Percentiles rank a stretch among this genome's conserved stretches.
These are phyloP conservation scores for Vicia faba DNA, from an alignment of 306 rosid genomes.

Conservation along the genomic window DNA sequence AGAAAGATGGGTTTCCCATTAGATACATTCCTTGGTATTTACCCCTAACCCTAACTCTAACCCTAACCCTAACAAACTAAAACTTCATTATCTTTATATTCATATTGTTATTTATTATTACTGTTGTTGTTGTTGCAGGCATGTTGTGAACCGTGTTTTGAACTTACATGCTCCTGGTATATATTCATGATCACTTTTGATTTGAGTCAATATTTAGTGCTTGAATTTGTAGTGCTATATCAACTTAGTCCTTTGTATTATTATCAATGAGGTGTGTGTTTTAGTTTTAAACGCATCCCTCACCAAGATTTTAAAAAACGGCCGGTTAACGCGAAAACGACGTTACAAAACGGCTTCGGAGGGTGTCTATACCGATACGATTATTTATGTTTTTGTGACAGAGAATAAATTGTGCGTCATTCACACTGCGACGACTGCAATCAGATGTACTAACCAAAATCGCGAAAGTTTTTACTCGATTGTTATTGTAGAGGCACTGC, in stretches of 20 bases:
- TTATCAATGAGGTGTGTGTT: neutral
- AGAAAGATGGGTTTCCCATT: slow-evolving; percentile 52
- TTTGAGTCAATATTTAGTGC: no score
- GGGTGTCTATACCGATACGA: no score
- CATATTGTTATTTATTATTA: neutral
- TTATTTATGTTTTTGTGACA: no score
- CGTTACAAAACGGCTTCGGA: no score
- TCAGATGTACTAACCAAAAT: no score
- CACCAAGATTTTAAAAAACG: no score
- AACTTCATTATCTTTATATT: neutral
- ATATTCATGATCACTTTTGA: neutral
- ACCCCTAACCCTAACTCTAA: neutral
- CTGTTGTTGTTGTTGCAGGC: slow-evolving; percentile 48
- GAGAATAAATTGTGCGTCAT: no score
- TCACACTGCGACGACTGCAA: no score
- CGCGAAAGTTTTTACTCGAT: no score
- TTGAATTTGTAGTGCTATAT: neutral
- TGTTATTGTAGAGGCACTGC: no score
- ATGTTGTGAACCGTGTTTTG: slow-evolving; percentile 69
- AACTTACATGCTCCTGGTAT: slow-evolving; percentile 82
- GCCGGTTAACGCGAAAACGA: no score
- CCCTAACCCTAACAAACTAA: neutral
- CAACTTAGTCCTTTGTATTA: neutral
- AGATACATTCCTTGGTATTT: slow-evolving; percentile 69
- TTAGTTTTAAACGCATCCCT: neutral